These are phyloP conservation scores for Boletus subparvulus DNA, from an alignment of 768 basidiomycete genomes.

Conservation along the genomic window DNA sequence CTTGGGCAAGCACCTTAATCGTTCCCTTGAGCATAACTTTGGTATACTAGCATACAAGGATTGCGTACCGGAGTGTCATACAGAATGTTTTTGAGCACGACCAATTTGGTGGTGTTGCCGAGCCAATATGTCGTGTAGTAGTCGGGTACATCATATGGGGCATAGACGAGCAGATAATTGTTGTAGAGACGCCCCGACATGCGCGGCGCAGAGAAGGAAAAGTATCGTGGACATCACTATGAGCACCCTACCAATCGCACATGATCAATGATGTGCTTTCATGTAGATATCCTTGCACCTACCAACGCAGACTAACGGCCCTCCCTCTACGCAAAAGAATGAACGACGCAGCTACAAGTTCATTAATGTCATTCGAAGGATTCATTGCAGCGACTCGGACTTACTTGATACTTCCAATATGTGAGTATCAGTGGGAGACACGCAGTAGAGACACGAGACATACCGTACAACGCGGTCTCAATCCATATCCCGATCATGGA, in stretches of 20 bases:
- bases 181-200: neutral
- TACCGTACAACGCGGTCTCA: neutral
- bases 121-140: constrained; percentile 6
- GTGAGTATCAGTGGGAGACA: no score
- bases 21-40: neutral
- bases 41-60: no score
- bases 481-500: neutral
- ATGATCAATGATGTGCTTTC: neutral
- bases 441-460: neutral
- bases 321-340: neutral
- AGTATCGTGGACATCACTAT: neutral
- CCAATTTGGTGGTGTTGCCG: neutral
- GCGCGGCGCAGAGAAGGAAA: neutral
- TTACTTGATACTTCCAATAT: neutral
- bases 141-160: neutral
- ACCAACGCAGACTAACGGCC: neutral
- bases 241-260: neutral
- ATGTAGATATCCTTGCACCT: neutral
- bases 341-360: neutral
- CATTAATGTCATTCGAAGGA: neutral
- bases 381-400: neutral
- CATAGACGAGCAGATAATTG: constrained; percentile 2
- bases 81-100: neutral
- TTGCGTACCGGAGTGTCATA: neutral
- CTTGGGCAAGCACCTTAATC: neutral